Evolutionary conservation across 1,284 basidiomycete species (phyloP).

Genomic region (Trichosporon inkin): DNA sequence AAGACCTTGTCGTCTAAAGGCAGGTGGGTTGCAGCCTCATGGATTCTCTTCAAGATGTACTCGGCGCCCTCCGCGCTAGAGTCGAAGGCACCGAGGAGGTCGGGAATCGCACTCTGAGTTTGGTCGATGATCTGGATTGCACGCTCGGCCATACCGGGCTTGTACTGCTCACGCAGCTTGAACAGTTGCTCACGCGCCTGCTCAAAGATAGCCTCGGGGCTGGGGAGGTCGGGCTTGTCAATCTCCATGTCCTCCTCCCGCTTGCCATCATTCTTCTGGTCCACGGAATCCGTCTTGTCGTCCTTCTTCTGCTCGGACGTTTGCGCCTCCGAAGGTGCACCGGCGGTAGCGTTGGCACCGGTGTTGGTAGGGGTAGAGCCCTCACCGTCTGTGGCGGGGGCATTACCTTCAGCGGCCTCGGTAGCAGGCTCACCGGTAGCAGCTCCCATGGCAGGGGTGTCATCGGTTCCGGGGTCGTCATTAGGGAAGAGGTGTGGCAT

Average conservation of each 20-base stretch:
- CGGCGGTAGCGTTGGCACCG: neutral
- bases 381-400: neutral
- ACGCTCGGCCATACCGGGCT: constrained; percentile 62
- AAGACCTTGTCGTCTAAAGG: constrained; percentile 55
- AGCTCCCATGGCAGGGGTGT: constrained; percentile 17
- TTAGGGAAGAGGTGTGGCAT: constrained; percentile 69
- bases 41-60: constrained; percentile 28
- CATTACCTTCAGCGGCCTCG: constrained; percentile 2
- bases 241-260: constrained; percentile 26
- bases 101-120: constrained; percentile 82
- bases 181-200: constrained; percentile 55
- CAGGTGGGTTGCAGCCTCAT: constrained; percentile 51
- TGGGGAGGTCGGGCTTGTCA: constrained; percentile 15
- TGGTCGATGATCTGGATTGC: constrained; percentile 78
- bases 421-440: constrained; percentile 19
- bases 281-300: constrained; percentile 22
- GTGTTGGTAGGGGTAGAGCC: neutral
- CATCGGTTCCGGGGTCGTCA: constrained; percentile 27
- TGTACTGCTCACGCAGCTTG: constrained; percentile 63
- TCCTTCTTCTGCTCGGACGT: constrained; percentile 19
- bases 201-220: constrained; percentile 19
- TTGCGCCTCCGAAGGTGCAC: neutral
- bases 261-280: constrained; percentile 16
- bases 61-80: constrained; percentile 47
- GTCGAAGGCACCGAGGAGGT: constrained; percentile 72